Conservation (phyloP, 805 yeast species). For the Candida xiaguanensis region DNA sequence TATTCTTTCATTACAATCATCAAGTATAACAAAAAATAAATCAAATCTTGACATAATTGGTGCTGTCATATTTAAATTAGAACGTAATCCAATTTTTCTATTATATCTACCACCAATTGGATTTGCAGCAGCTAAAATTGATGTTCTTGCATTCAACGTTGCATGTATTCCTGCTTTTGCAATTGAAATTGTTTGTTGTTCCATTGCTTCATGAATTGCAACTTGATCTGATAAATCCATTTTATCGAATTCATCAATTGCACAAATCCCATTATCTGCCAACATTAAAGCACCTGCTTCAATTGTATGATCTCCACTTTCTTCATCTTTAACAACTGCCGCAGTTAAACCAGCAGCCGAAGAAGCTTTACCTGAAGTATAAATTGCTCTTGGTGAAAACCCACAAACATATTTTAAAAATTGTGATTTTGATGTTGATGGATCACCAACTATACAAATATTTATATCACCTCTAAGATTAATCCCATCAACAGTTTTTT, state of each 20-base stretch:
- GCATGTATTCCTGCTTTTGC: conserved; percentile 99
- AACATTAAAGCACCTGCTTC: conserved; percentile 99
- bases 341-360: conserved; percentile 99
- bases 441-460: conserved; percentile 95
- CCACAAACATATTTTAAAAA: conserved; percentile 89
- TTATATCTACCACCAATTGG: conserved; percentile 97
- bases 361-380: conserved; percentile 97
- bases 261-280: conserved; percentile 97
- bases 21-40: conserved; percentile 87
- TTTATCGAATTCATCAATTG: conserved; percentile 97
- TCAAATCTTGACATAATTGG: conserved; percentile 99
- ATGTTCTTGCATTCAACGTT: conserved; percentile 92
- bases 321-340: conserved; percentile 95
- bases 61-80: conserved; percentile 92
- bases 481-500: conserved; percentile 88
- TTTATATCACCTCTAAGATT: conserved; percentile 95
- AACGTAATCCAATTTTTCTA: conserved; percentile 74
- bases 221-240: conserved; percentile 96
- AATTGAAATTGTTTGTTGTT: conserved; percentile 96
- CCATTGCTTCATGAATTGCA: conserved; percentile 99
- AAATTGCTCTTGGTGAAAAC: conserved; percentile 90
- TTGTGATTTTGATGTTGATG: conserved; percentile 95
- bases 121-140: conserved; percentile 97
- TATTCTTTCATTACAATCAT: conserved; percentile 87
- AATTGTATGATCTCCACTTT: conserved; percentile 92